Conservation (phyloP, 176 grass and related monocot genomes). For the Paspalum notatum region DNA sequence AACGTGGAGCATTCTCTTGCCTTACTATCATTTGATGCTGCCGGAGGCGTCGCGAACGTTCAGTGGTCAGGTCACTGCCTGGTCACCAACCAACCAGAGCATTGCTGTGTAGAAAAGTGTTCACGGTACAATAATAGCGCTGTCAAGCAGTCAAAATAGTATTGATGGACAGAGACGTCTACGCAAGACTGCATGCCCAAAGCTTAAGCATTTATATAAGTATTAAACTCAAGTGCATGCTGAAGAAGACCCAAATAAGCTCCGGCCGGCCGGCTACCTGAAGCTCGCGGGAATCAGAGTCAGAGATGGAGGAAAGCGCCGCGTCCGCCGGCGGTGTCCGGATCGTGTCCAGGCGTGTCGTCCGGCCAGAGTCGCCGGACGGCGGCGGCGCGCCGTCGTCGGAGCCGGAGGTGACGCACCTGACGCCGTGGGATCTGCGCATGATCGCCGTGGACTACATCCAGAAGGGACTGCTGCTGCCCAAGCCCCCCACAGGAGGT, state of each 20-base stretch:
- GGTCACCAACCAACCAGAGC: too few species aligned
- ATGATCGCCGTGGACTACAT: conserved; percentile 2
- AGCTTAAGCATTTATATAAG: too few species aligned
- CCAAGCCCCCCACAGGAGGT: not conserved
- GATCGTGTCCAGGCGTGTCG: not conserved
- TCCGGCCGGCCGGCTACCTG: not conserved
- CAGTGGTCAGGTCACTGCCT: too few species aligned
- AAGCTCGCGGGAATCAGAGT: not conserved
- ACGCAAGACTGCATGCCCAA: too few species aligned
- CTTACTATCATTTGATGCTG: too few species aligned
- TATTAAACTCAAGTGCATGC: too few species aligned
- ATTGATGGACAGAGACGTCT: too few species aligned
- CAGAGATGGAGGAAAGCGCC: not conserved
- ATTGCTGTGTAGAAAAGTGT: too few species aligned
- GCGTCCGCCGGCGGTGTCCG: not conserved
- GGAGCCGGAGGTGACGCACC: not conserved
- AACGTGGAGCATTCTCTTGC: too few species aligned
- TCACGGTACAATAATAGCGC: too few species aligned
- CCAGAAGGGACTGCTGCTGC: conserved; percentile 16
- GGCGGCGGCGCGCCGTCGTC: not conserved
- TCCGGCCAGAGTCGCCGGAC: not conserved
- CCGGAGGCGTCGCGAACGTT: too few species aligned
- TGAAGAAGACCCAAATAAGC: not conserved
- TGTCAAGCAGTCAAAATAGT: too few species aligned
- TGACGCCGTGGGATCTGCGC: conserved; percentile 8